phyloP scores from a whole-genome alignment of 495 filamentous ascomycete genomes.

The Penicillium fimorum region DNA sequence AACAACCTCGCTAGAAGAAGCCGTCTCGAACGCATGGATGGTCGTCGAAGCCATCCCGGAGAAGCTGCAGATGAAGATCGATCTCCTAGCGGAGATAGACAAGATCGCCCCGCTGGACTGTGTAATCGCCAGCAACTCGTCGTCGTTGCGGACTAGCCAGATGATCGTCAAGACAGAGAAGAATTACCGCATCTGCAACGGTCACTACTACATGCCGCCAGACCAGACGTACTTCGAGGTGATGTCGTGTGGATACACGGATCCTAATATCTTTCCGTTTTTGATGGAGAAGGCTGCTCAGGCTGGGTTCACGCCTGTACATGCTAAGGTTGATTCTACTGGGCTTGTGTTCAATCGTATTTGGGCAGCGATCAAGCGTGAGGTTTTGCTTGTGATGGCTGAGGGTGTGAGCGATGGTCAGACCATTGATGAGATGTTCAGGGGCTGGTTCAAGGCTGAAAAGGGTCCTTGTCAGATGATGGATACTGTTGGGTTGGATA shows the following conservation, averaged over 20 bases:
- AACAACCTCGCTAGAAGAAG: conserved; percentile 34
- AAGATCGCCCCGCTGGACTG: conserved; percentile 18
- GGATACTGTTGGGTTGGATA: conserved; percentile 51
- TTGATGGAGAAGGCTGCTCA: conserved; percentile 36
- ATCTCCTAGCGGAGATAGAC: conserved; percentile 17
- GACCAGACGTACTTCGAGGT: conserved; percentile 43
- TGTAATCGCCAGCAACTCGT: conserved; percentile 25
- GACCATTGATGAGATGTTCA: conserved; percentile 46
- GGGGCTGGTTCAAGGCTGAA: conserved; percentile 44
- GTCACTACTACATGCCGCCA: conserved; percentile 52
- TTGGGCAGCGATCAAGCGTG: conserved; percentile 52
- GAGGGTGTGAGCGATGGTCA: conserved; percentile 43
- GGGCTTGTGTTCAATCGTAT: conserved; percentile 53
- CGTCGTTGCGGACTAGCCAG: conserved; percentile 20
- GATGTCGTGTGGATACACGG: conserved; percentile 49
- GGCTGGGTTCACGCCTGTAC: conserved; percentile 43
- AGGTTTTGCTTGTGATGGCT: conserved; percentile 42
- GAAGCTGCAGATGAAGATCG: conserved; percentile 22
- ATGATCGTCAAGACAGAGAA: conserved; percentile 29
- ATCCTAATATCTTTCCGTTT: conserved; percentile 43
- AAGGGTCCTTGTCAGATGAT: conserved; percentile 48
- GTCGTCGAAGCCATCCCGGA: conserved; percentile 24
- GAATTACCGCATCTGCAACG: conserved; percentile 38
- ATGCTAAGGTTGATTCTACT: conserved; percentile 43
- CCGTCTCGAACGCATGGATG: conserved; percentile 43